These are phyloP conservation scores for Tritrichomonas foetus DNA, from an alignment of 208 protist genomes.

Conservation along the genomic window DNA sequence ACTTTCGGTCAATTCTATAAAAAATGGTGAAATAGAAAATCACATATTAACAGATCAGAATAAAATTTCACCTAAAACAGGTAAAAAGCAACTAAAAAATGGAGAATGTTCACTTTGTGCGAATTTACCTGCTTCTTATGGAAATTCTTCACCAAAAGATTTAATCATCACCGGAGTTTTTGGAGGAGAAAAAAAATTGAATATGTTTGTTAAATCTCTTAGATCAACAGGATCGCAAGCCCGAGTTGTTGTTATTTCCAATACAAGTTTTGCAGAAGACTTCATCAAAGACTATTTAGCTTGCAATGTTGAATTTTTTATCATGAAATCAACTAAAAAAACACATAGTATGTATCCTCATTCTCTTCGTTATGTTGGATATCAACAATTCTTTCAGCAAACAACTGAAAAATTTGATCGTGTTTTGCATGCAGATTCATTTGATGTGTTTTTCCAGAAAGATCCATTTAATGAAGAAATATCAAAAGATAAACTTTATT, in stretches of 20 bases:
- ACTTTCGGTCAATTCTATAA: too few species aligned
- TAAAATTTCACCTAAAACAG: too few species aligned
- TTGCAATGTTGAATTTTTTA: slow-evolving; percentile 14
- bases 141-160: background rate
- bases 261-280: background rate
- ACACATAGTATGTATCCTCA: background rate
- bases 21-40: too few species aligned
- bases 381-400: background rate
- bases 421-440: background rate
- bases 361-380: slow-evolving; percentile 7
- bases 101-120: background rate
- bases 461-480: background rate
- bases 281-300: background rate
- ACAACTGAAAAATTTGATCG: background rate
- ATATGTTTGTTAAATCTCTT: background rate
- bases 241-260: background rate
- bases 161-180: background rate
- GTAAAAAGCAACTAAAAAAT: background rate
- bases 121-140: background rate
- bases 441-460: slow-evolving; percentile 32
- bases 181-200: background rate
- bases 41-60: too few species aligned
- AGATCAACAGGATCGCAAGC: background rate
- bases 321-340: background rate
- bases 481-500: background rate